Base-by-base conservation (phyloP, 2,329 filamentous ascomycete genomes). In the Neofusicoccum sp. region DNA sequence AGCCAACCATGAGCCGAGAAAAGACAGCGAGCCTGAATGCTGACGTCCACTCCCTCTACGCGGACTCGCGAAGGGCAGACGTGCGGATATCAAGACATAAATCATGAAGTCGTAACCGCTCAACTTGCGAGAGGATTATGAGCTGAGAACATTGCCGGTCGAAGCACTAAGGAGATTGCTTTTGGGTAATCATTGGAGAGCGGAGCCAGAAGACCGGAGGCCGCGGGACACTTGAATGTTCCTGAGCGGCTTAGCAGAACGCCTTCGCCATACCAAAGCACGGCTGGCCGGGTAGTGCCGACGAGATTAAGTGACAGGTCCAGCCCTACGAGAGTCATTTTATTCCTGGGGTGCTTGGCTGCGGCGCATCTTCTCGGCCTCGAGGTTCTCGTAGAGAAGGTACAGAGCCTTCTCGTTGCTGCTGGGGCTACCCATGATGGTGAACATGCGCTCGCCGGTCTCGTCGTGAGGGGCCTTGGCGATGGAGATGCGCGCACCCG, bases 381-480 rank as follows among this genome's bases (percentile, higher is more conserved):
- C 95, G 58, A 99, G 87, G 79, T 99, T 99, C 84, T 99, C 95
- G 77, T 99, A 99, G 67, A 99, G 84, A 61, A 99, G 88, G 79
- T 97, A 97, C 33, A 99, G 84, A 4, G 95, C 95, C 70, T 93
- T 94, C 80, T 99, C 95, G 73, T 99, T 99, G 67, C 93, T 92
- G 80, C 89, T 90, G 65, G 92, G 89, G 65, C 91, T 96, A 69
- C 95, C 95, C 86, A 96, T 97, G 76, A 99, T 99, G 74, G 95
- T 99, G 82, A 99, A 99, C 95, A 99, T 99, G 73, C 95, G 89
- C 85, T 99, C 95, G 69, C 95, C 95, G 65, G 92, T 96, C 70
- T 98, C 95, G 71, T 99, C 95, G 74, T 99, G 95, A 63, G 95
- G 92, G 50, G 93, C 89, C 84, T 97, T 98, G 71, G 94, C 94